Evolutionary conservation across 2,329 filamentous ascomycete genomes (phyloP).

Genomic region (Dactylonectria estremocensis): DNA sequence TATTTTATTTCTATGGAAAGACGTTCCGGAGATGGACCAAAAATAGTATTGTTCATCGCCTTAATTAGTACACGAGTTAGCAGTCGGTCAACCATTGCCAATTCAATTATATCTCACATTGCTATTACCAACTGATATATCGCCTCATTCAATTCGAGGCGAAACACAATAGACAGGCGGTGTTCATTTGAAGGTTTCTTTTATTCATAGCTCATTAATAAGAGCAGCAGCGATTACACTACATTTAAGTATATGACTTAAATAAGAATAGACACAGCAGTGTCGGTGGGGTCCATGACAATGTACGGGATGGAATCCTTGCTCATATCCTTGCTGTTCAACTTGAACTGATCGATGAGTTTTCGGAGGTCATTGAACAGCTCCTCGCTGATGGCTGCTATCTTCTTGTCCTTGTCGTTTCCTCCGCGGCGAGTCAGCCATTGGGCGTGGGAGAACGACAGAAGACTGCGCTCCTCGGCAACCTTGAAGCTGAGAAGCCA

Average conservation of each 20-base stretch:
- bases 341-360: conserved; percentile 49
- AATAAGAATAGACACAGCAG: conserved; percentile 52
- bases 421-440: conserved; percentile 50
- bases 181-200: not conserved
- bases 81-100: too few relatives aligned
- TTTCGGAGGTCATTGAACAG: conserved; percentile 49
- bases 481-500: conserved; percentile 62
- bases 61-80: not conserved
- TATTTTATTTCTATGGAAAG: conserved; percentile 29
- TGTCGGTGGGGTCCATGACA: conserved; percentile 56
- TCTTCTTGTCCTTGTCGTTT: conserved; percentile 37
- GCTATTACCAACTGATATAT: too few relatives aligned
- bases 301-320: conserved; percentile 54
- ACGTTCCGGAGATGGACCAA: conserved; percentile 21
- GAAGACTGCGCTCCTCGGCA: conserved; percentile 56
- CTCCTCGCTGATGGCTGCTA: conserved; percentile 27
- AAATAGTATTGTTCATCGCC: conserved; percentile 18
- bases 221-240: not conserved
- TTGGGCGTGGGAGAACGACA: conserved; percentile 59
- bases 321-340: conserved; percentile 53
- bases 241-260: not conserved
- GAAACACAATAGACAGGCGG: too few relatives aligned
- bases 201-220: not conserved
- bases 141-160: too few relatives aligned
- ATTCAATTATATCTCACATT: too few relatives aligned